phyloP scores from a whole-genome alignment of 495 filamentous ascomycete genomes.

The Penicillium bovifimosum region DNA sequence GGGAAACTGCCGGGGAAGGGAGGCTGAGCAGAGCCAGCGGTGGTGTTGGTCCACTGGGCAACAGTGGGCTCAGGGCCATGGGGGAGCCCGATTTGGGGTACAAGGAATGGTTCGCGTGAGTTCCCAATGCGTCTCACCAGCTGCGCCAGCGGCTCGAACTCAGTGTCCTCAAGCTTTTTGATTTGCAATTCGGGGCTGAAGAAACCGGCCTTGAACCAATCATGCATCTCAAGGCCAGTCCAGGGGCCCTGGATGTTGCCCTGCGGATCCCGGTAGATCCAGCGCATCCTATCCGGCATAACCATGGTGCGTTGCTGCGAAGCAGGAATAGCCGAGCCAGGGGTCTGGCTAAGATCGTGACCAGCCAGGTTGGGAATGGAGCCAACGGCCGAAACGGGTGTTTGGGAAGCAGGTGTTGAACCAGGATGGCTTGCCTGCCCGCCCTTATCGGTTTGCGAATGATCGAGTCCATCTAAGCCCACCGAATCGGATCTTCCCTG shows the following conservation, averaged over 20 bases:
- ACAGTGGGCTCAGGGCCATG: conserved; percentile 62
- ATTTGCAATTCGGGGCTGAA: conserved; percentile 92
- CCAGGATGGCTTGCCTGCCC: conserved; percentile 27
- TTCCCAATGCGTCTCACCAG: conserved; percentile 95
- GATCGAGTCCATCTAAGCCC: conserved; percentile 35
- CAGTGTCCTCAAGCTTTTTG: conserved; percentile 84
- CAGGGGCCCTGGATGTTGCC: conserved; percentile 89
- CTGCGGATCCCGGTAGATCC: conserved; percentile 95
- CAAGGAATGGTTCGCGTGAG: conserved; percentile 92
- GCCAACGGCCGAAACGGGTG: conserved; percentile 40
- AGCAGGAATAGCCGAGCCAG: conserved; percentile 54
- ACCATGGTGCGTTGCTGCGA: conserved; percentile 86
- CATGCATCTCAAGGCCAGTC: conserved; percentile 96
- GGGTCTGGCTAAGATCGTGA: conserved; percentile 30
- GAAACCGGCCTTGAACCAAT: conserved; percentile 98
- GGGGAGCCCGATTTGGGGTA: conserved; percentile 90
- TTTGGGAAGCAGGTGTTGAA: conserved; percentile 37
- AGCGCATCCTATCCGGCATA: conserved; percentile 98
- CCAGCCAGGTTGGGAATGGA: conserved; percentile 32
- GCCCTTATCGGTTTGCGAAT: conserved; percentile 23
- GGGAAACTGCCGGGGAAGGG: conserved; percentile 95
- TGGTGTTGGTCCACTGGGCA: conserved; percentile 35
- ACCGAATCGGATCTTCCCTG: conserved; percentile 48
- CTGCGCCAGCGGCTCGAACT: conserved; percentile 95
- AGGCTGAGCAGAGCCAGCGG: conserved; percentile 67